Evolutionary conservation across 2,329 filamentous ascomycete species (phyloP), one percentile per base, ranked within the genome.

Genomic region (Aspergillus transmontanensis): DNA sequence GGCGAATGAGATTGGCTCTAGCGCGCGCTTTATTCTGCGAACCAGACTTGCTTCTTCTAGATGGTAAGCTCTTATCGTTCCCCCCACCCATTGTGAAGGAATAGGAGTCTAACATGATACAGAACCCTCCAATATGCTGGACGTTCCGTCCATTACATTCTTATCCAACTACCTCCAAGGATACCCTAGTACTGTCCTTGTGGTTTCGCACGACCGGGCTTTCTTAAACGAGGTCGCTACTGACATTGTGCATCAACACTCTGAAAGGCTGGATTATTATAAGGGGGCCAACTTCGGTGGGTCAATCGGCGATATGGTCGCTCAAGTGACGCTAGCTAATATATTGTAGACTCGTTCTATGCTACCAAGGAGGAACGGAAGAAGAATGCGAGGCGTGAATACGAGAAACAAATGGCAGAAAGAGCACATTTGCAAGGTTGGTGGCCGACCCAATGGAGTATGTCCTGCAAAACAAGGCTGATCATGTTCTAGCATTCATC

Each of bases 111-210:
- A 56, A 74, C 65, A 54, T 53, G 43, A 58, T 55, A 61, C 62
- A 83, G 95, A 99, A 88, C 95, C 95, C 82, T 98, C 94, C 61
- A 98, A 98, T 89, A 98, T 98, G 94, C 93, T 99, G 92, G 95
- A 98, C 81, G 95, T 99, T 62, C 95, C 95, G n/a, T 98, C 95
- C 28, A 98, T 99, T 75, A 96, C 95, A 61, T 99, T 98, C 87
- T 86, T 99, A 77, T 91, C 94, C 55, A 94, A 94, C 74, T 99
- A 99, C 76, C 90, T 99, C 10, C 94, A 97, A 78, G 85, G 84
- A 56, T 99, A 99, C 76, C 94, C 94, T 45, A 97, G 93, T 79
- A 98, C 95, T 2, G 89, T 99, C 32, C 85, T 99, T 16, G 94
- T 99, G 59, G 95, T 99, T 68, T 97, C 93, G 79, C 95, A 99